Percentiles rank a stretch among this genome's conserved stretches.
Conservation (phyloP, 164 flowering plant genomes). For the Dillenia turbinata region DNA sequence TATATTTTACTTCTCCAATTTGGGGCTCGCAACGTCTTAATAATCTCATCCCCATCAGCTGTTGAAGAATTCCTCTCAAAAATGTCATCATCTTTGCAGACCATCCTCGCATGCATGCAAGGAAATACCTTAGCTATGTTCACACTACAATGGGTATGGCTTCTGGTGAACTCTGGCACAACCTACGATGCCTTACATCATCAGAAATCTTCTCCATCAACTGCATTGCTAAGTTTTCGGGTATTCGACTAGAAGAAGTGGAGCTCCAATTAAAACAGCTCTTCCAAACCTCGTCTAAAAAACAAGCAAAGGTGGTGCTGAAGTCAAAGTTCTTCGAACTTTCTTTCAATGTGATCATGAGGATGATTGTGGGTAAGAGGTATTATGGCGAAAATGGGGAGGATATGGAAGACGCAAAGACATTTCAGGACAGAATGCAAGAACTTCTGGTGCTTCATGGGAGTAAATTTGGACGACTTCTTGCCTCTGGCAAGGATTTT, state of each 20-base stretch:
- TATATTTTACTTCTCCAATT: conserved; percentile 23
- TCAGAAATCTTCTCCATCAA: conserved; percentile 20
- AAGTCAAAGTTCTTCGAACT: background rate
- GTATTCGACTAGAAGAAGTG: conserved; percentile 19
- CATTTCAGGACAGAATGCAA: background rate
- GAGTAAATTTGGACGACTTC: background rate
- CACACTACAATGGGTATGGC: conserved; percentile 16
- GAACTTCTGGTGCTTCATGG: background rate
- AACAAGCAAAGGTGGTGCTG: background rate
- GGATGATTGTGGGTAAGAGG: background rate
- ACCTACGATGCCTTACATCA: conserved; percentile 28
- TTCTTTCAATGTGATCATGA: background rate
- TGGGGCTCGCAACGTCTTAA: conserved; percentile 26
- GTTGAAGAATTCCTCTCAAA: conserved; percentile 32
- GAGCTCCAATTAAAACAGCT: conserved; percentile 7
- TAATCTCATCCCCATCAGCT: conserved; percentile 27
- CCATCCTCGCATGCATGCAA: conserved; percentile 23
- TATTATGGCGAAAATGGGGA: background rate
- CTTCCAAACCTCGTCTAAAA: background rate
- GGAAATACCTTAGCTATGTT: conserved; percentile 24
- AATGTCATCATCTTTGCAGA: conserved; percentile 35
- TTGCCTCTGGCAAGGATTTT: background rate
- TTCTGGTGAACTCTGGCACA: conserved; percentile 39
- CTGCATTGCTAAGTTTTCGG: conserved; percentile 11
- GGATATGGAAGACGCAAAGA: background rate